Evolutionary conservation across 176 grass and related monocot genomes (phyloP).

Genomic region (Stipa capillata): DNA sequence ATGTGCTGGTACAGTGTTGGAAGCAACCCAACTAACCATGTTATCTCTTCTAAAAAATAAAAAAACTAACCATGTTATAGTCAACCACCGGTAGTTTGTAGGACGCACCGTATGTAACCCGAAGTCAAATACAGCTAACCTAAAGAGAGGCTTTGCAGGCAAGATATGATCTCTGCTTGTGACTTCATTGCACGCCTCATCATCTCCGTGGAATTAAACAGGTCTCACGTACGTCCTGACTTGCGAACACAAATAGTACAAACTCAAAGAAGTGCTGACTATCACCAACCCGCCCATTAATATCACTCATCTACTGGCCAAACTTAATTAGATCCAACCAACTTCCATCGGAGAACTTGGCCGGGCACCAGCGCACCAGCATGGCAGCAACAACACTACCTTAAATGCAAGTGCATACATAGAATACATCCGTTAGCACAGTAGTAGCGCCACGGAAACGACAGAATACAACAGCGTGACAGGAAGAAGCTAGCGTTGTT

Average conservation of each 20-base stretch:
- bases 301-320: no score
- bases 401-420: not conserved
- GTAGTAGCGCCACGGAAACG: not conserved
- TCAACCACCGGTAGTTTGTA: not conserved
- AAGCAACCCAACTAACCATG: not conserved
- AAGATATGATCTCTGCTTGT: not conserved
- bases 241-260: not conserved
- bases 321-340: not conserved
- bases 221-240: not conserved
- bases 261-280: not conserved
- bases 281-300: slow-evolving; percentile 9
- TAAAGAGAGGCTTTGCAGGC: not conserved
- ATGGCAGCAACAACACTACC: not conserved
- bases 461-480: no score
- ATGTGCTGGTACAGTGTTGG: not conserved
- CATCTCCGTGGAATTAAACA: not conserved
- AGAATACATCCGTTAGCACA: no score
- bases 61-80: no score
- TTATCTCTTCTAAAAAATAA: no score
- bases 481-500: not conserved
- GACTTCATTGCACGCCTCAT: not conserved
- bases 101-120: not conserved
- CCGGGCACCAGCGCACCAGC: not conserved
- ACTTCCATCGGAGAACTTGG: not conserved
- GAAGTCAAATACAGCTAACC: not conserved